Evolutionary conservation across 257 asterid genomes (phyloP), one percentile per base, ranked within the genome.

Genomic region (Lavandula angustifolia): DNA sequence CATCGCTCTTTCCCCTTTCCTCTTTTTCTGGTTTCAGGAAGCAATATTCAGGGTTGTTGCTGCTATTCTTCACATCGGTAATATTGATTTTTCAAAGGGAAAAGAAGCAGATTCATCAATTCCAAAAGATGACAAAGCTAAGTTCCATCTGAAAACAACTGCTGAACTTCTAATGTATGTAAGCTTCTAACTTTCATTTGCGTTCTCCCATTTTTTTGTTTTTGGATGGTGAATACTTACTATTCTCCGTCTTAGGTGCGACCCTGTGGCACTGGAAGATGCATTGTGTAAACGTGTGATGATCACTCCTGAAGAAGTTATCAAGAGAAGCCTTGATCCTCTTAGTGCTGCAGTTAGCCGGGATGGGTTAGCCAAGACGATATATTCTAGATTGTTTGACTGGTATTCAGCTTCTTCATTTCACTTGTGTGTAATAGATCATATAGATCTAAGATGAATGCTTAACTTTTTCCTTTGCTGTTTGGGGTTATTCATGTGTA

Each of bases 251-350:
- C 72, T 52, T 74, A 92, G 98, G 95, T 92, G 98, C 73, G 89
- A 92, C 83, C 84, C 86, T 46, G 79, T 64, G 72, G 92, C 82
- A 61, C 71, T 92, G 83, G 94, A 89, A 84, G 98, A 92, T 82
- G 98, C 97, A 54, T 62, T 92, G 60, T 87, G 96, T 78, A 89
- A 92, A 89, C 94, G 98, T 73, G 96, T 92, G 77, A 92, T 92
- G 98, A 68, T 92, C 77, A 92, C 98, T 62, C 98, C 98, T 3
- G 98, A 92, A 81, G 98, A 92, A 87, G 94, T 92, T 68, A 92
- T 92, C 51, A 92, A 89, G 80, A 85, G 98, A 70, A 80, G 98
- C 79, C 98, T 92, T 63, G 98, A 92, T 81, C 98, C 96, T 74
- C 84, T 80, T 69, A 87, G 94, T 76, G 98, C 98, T 32, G 84